A percentile compares a stretch with the other conserved stretches of the same genome.
phyloP scores from a whole-genome alignment of 1,284 basidiomycete species.

The Irpex rosettiformis region DNA sequence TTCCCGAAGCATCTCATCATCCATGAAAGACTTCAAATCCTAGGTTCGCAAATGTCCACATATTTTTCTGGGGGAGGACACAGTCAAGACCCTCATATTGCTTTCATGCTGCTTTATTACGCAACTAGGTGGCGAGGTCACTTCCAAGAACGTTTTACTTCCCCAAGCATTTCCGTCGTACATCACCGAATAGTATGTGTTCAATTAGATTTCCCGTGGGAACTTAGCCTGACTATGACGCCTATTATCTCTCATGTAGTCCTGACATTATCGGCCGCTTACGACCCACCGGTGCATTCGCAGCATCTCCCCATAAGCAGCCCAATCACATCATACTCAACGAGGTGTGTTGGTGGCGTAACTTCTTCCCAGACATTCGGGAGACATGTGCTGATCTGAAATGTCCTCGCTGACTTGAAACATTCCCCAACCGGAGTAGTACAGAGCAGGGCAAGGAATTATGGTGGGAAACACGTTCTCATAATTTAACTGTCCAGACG shows the following conservation, averaged over 20 bases:
- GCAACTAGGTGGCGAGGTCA: constrained; percentile 62
- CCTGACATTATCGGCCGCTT: constrained; percentile 77
- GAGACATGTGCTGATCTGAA: not conserved
- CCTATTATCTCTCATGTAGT: constrained; percentile 42
- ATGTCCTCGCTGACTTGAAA: not conserved
- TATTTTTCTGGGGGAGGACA: not conserved
- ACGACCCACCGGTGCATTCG: constrained; percentile 56
- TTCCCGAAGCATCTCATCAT: not conserved
- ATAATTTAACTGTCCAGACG: constrained; percentile 6
- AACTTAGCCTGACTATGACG: constrained; percentile 1
- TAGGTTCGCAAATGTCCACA: constrained; percentile 50
- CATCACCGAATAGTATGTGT: constrained; percentile 51
- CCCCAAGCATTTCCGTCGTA: constrained; percentile 64
- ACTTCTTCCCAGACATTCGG: not conserved
- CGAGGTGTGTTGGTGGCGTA: constrained; percentile 46
- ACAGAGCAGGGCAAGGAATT: constrained; percentile 88
- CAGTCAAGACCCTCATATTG: not conserved
- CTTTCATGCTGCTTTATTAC: not conserved
- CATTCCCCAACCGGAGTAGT: constrained; percentile 40
- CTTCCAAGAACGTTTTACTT: constrained; percentile 57
- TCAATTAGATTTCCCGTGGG: constrained; percentile 4
- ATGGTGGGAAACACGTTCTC: constrained; percentile 51
- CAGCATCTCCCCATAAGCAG: constrained; percentile 52
- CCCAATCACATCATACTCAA: constrained; percentile 90
- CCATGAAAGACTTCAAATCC: constrained; percentile 61